Evolutionary conservation across 495 filamentous ascomycete species (phyloP).

Genomic region (Penicillium antarcticum): DNA sequence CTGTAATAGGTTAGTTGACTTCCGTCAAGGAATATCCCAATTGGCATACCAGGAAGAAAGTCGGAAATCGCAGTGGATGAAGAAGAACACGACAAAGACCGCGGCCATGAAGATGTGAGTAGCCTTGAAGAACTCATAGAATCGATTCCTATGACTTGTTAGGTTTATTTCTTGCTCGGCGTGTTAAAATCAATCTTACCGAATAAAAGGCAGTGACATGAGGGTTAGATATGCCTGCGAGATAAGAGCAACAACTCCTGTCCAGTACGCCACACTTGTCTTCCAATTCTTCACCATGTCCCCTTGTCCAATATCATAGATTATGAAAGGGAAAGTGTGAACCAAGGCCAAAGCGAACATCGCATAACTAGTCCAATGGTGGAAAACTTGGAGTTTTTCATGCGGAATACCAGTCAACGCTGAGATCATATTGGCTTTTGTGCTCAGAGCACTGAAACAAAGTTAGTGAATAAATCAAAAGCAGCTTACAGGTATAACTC

Average conservation of each 20-base stretch:
- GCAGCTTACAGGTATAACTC: slow-evolving; percentile 15
- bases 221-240: slow-evolving; percentile 50
- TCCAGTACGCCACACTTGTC: slow-evolving; percentile 35
- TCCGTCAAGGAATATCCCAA: neutral
- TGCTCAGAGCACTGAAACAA: slow-evolving; percentile 23
- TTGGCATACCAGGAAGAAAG: slow-evolving; percentile 50
- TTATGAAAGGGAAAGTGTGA: slow-evolving; percentile 53
- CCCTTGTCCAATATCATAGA: slow-evolving; percentile 40
- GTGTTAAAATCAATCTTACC: slow-evolving; percentile 22
- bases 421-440: slow-evolving; percentile 43
- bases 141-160: slow-evolving; percentile 32
- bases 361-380: slow-evolving; percentile 43
- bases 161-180: neutral
- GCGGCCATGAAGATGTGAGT: slow-evolving; percentile 44
- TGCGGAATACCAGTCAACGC: slow-evolving; percentile 48
- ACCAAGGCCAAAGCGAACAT: slow-evolving; percentile 46
- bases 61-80: slow-evolving; percentile 32
- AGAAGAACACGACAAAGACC: slow-evolving; percentile 49
- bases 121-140: slow-evolving; percentile 54
- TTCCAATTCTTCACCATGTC: slow-evolving; percentile 47
- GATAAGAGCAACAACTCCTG: slow-evolving; percentile 45
- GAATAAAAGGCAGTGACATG: slow-evolving; percentile 41
- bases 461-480: neutral
- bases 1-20: slow-evolving; percentile 18
- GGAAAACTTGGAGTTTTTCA: slow-evolving; percentile 48